These are phyloP conservation scores for Leptographium wingfieldii DNA, from an alignment of 2,329 filamentous ascomycete genomes.

Conservation along the genomic window DNA sequence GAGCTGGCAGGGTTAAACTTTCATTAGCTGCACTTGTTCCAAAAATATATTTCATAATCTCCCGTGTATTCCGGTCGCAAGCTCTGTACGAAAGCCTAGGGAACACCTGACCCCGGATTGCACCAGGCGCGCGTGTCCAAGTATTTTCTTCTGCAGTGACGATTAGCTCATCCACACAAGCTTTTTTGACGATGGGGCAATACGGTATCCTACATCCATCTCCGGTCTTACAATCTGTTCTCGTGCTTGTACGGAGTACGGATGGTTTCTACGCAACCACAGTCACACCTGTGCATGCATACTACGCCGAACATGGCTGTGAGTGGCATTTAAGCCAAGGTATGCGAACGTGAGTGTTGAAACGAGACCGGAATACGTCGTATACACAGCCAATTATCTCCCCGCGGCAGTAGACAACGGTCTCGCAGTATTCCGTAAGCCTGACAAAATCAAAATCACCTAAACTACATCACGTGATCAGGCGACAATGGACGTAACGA, in stretches of 20 bases:
- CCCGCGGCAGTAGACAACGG: background rate
- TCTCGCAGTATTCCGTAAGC: background rate
- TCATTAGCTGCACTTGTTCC: too few relatives aligned
- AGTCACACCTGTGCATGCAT: background rate
- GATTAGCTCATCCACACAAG: background rate
- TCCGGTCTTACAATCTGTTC: background rate
- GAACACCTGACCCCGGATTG: background rate
- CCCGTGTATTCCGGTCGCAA: background rate
- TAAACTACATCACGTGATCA: slow-evolving; percentile 14
- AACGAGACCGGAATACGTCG: background rate
- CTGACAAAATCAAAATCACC: background rate
- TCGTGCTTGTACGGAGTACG: background rate
- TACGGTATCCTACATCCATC: background rate
- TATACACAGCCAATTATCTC: background rate
- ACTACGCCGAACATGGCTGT: background rate
- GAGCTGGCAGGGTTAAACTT: too few relatives aligned
- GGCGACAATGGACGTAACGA: slow-evolving; percentile 12
- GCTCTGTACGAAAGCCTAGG: background rate
- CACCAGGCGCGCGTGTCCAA: background rate
- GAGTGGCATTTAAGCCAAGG: too few relatives aligned
- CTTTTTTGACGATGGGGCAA: background rate
- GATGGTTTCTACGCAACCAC: background rate
- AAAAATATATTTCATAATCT: background rate
- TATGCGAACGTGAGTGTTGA: too few relatives aligned
- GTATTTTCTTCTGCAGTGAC: background rate